Evolutionary conservation across 768 basidiomycete genomes (phyloP).

Genomic region (Nevesoporus exiguus): DNA sequence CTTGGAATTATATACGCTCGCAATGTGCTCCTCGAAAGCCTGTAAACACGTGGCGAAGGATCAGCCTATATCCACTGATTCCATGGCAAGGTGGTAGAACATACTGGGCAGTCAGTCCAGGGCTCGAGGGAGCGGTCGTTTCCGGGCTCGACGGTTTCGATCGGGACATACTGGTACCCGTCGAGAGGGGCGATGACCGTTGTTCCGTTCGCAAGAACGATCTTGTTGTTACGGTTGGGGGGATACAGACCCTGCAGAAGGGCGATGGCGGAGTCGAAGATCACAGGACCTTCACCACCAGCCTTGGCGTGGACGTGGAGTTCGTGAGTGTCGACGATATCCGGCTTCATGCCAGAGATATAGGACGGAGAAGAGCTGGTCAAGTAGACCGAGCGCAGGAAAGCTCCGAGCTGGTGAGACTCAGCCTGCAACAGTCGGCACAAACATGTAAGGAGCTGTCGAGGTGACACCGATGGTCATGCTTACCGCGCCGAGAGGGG

Average conservation of each 20-base stretch:
- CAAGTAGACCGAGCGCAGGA: conserved; percentile 66
- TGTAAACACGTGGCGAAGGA: conserved; percentile 23
- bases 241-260: conserved; percentile 85
- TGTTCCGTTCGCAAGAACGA: conserved; percentile 75
- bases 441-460: not conserved
- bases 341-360: conserved; percentile 60
- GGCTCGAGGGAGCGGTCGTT: conserved; percentile 83
- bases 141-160: conserved; percentile 82
- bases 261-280: conserved; percentile 83
- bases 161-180: conserved; percentile 86
- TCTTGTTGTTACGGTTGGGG: conserved; percentile 68
- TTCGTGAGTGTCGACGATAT: conserved; percentile 70
- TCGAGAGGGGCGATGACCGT: conserved; percentile 68
- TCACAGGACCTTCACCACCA: conserved; percentile 80
- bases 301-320: conserved; percentile 78
- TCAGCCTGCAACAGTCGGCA: conserved; percentile 44
- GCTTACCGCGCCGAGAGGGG: conserved; percentile 70
- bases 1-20: conserved; percentile 54
- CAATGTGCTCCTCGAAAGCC: conserved; percentile 65
- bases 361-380: conserved; percentile 62
- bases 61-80: conserved; percentile 7
- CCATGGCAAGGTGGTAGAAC: conserved; percentile 11
- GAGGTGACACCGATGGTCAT: not conserved
- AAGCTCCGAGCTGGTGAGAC: conserved; percentile 59
- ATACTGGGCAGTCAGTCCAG: conserved; percentile 63